Conservation (phyloP, 108 stramenopile species). For the Skeletonema marinoi region DNA sequence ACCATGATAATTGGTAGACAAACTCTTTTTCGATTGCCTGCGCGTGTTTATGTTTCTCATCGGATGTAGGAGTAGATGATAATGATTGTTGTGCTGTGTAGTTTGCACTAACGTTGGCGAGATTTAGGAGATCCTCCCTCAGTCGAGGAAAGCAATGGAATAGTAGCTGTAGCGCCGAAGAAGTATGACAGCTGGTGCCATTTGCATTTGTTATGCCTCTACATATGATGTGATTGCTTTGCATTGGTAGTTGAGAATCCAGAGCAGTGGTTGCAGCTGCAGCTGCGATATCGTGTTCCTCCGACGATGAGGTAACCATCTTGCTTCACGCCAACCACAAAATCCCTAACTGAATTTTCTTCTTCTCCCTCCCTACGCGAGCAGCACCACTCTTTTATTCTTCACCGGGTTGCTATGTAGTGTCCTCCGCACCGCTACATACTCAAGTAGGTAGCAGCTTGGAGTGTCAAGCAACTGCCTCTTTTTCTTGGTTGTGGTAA, state of each 20-base stretch:
- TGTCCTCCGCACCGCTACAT: too few relatives aligned
- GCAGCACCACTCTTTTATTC: too few relatives aligned
- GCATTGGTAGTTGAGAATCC: neutral
- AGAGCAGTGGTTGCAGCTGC: neutral
- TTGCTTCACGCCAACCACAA: neutral
- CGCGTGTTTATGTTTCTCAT: neutral
- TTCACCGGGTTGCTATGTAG: too few relatives aligned
- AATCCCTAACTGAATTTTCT: too few relatives aligned
- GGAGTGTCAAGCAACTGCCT: too few relatives aligned
- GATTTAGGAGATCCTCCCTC: neutral
- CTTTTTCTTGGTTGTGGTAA: too few relatives aligned
- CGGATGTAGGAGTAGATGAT: neutral
- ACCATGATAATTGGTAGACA: slow-evolving; percentile 34
- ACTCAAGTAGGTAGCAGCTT: too few relatives aligned
- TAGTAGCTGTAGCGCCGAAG: slow-evolving; percentile 26
- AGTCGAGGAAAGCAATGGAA: slow-evolving; percentile 20
- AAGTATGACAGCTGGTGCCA: slow-evolving; percentile 24
- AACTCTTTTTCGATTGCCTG: slow-evolving; percentile 13
- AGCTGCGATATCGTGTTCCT: neutral
- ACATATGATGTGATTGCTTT: neutral
- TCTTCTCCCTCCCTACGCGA: neutral
- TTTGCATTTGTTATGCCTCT: slow-evolving; percentile 19
- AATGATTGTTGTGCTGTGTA: neutral
- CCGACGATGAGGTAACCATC: neutral
- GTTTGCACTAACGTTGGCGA: neutral